Base-by-base conservation (phyloP, 1,284 basidiomycete genomes). In the Trametes sp. region DNA sequence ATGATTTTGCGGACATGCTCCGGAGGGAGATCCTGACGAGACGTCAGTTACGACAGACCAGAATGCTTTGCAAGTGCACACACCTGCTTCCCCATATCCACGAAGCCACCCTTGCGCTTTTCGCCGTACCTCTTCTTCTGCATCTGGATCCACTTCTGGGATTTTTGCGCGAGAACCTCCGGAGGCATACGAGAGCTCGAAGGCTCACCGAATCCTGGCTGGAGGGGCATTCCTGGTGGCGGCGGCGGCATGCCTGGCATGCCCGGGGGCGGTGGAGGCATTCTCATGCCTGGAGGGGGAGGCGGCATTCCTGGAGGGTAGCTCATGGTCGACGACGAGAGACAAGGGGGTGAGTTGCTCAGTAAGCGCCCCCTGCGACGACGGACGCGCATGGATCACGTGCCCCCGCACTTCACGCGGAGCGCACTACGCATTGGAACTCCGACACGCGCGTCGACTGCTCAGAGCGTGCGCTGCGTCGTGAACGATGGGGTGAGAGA, bases 1-100 rank as follows among this genome's bases (percentile, higher is more conserved):
- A 98, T 96, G 71, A 98, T 97, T 88, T 97, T 98, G 62, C 95
- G 89, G 68, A 98, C 90, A 75, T 98, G 96, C 79, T 99, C 98
- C 38, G 94, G 92, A 66, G 92, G 92, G 65, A 94, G 79, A 76
- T 94, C 92, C 92, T 94, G 62, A 52, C 50, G 58, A 46, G 46
- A 58, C 61, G 73, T 72, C 57, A 73, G 57, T 69, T 64, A 41
- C 38, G 26, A 33, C 28, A 19, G 45, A 52, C n/a, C n/a, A n/a
- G 50, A 36, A 57, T 41, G 29, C 45, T 41, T 54, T 46, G 51
- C 59, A 35, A 61, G 46, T 24, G 62, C 21, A 63, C 87, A 64
- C 58, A 90, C 92, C 85, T 96, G 94, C 79, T 97, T 97, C 56
- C 94, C 95, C 84, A 95, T 93, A 76, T 97, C 95, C 68, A 96